phyloP scores from a whole-genome alignment of 495 filamentous ascomycete species.

The Bacidia gigantensis region DNA sequence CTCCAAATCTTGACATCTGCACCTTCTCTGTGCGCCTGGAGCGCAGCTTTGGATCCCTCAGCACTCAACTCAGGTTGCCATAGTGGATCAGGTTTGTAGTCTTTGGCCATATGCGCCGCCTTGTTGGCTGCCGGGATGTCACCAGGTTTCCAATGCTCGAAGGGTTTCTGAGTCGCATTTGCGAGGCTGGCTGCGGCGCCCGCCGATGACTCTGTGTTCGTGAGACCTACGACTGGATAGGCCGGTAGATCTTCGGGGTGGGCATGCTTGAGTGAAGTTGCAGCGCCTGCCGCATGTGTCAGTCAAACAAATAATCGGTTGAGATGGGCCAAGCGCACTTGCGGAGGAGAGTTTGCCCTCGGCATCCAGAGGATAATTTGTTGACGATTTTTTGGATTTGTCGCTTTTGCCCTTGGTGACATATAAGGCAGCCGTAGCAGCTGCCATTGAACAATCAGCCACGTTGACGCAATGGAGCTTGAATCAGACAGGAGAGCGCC shows the following conservation, averaged over 20 bases:
- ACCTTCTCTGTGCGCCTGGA: slow-evolving; percentile 51
- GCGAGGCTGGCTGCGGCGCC: slow-evolving; percentile 60
- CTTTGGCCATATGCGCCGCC: slow-evolving; percentile 54
- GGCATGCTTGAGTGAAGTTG: slow-evolving; percentile 53
- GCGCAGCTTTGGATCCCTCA: slow-evolving; percentile 58
- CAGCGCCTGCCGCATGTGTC: slow-evolving; percentile 30
- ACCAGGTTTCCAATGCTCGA: slow-evolving; percentile 47
- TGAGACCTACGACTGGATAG: slow-evolving; percentile 51
- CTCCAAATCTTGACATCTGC: slow-evolving; percentile 37
- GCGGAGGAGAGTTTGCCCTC: slow-evolving; percentile 40
- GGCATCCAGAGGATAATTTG: slow-evolving; percentile 25
- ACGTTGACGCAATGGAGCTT: background rate
- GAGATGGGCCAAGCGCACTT: slow-evolving; percentile 23
- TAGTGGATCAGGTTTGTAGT: slow-evolving; percentile 43
- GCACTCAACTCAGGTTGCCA: slow-evolving; percentile 41
- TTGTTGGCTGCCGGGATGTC: slow-evolving; percentile 48
- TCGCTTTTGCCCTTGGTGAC: slow-evolving; percentile 33
- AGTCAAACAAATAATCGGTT: background rate
- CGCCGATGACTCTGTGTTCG: slow-evolving; percentile 49
- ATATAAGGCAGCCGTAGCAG: slow-evolving; percentile 40
- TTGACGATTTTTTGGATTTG: slow-evolving; percentile 23
- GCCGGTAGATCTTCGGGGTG: slow-evolving; percentile 52
- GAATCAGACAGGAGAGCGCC: background rate
- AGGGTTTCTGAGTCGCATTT: slow-evolving; percentile 49
- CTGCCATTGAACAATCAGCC: slow-evolving; percentile 20